Evolutionary conservation across 768 basidiomycete genomes (phyloP), one percentile per base, ranked within the genome.

Genomic region (Podaxis sp.): DNA sequence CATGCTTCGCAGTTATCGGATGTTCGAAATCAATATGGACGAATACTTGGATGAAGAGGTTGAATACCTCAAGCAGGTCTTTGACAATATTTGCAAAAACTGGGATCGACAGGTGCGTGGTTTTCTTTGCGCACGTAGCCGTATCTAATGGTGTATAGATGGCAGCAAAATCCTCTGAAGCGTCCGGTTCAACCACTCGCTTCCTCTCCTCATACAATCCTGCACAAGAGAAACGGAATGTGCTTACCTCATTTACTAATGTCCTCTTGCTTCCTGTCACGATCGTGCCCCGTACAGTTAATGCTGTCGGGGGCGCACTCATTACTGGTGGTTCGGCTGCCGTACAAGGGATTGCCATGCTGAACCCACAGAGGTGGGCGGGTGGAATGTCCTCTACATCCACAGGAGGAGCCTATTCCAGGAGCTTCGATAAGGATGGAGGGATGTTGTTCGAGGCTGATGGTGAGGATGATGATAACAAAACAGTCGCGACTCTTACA

Each of bases 21-120:
- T 98, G 94, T 99, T 98, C 67, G 96, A 99, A 74, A 79, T 84
- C 10, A 91, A 96, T 72, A 97, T 99, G 93, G 96, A 97, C 71
- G 96, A 98, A 70, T 99, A 99, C 69, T 87, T 99, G 2, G 91
- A 95, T 64, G 95, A 98, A 70, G 96, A 99, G 73, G 83, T 90
- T 4, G 96, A 97, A 62, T 84, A 82, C 63, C 81, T 93, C 55
- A 94, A 94, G 69, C 82, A 80, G 4, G 77, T 82, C 0, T 85
- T 97, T 60, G 91, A 93, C 36, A 77, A 73, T 2, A 90, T 91
- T 13, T 95, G 91, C 71, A 84, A 84, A 62, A 80, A 77, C 1
- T 98, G 95, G 97, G 90, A 96, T 62, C 78, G 77, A 7, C 83
- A 90, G 75, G 93, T 93, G 58, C 15, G 78, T 68, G 15, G 8